Percentiles rank a stretch among this genome's conserved stretches.
phyloP scores from a whole-genome alignment of 169 alveolate genomes.

The Cryptosporidium sp. region DNA sequence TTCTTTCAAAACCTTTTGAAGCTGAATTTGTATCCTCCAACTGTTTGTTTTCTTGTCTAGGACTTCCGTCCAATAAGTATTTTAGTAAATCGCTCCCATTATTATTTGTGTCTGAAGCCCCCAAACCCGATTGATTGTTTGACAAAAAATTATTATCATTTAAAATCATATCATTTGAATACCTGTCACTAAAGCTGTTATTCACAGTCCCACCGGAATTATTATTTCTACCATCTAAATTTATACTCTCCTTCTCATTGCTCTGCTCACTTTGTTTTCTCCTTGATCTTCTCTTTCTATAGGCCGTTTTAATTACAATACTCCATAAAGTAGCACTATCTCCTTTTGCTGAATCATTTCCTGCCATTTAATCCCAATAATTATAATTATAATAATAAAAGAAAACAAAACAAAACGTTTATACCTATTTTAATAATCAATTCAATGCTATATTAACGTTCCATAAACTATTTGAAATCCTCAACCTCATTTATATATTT shows the following conservation, averaged over 20 bases:
- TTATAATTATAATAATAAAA: neutral
- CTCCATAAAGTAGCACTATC: constrained; percentile 70
- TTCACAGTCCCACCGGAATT: neutral
- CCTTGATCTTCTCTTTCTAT: constrained; percentile 57
- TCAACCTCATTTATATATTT: neutral
- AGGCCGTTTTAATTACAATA: constrained; percentile 60
- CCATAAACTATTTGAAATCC: neutral
- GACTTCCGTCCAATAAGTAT: constrained; percentile 19
- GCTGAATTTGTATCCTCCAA: neutral
- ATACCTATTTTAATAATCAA: neutral
- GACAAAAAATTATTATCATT: neutral
- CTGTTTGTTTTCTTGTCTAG: neutral
- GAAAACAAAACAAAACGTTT: no score
- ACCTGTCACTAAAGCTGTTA: neutral
- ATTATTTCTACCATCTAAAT: neutral
- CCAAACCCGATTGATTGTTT: neutral
- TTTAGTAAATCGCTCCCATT: constrained; percentile 24
- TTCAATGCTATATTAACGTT: no score
- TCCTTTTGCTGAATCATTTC: constrained; percentile 26
- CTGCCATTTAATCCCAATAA: constrained; percentile 2
- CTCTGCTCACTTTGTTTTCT: constrained; percentile 9
- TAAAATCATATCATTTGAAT: constrained; percentile 7
- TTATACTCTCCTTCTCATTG: neutral
- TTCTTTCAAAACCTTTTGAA: neutral
- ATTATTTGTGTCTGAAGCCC: neutral